phyloP scores from a whole-genome alignment of 2,329 filamentous ascomycete species.

The Capronia coronata region DNA sequence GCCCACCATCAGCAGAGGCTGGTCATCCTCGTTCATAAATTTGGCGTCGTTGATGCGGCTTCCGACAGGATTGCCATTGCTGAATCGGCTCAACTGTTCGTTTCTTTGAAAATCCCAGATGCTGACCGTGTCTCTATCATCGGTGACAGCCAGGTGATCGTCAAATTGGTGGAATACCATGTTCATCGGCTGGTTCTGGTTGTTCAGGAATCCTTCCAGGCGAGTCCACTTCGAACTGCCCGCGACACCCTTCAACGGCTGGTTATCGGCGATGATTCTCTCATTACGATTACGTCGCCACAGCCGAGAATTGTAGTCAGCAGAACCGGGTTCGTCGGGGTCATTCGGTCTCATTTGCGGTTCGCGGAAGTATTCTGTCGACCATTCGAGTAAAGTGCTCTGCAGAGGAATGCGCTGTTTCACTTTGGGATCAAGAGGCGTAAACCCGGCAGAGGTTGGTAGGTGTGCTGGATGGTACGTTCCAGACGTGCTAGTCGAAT shows the following conservation, averaged over 20 bases:
- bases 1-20: slow-evolving; percentile 87
- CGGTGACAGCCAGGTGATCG: slow-evolving; percentile 86
- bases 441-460: slow-evolving; percentile 71
- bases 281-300: slow-evolving; percentile 93
- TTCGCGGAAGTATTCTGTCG: slow-evolving; percentile 93
- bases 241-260: slow-evolving; percentile 84
- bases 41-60: slow-evolving; percentile 91
- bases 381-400: slow-evolving; percentile 89
- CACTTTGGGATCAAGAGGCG: slow-evolving; percentile 48
- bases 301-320: slow-evolving; percentile 89
- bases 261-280: slow-evolving; percentile 81
- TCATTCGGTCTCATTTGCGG: slow-evolving; percentile 97
- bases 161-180: slow-evolving; percentile 98
- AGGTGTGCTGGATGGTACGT: slow-evolving; percentile 69
- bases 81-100: slow-evolving; percentile 72
- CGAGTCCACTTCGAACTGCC: slow-evolving; percentile 82
- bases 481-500: slow-evolving; percentile 59
- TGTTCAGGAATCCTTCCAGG: slow-evolving; percentile 75
- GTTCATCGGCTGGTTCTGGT: slow-evolving; percentile 79
- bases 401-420: slow-evolving; percentile 64
- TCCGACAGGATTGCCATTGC: slow-evolving; percentile 84
- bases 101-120: slow-evolving; percentile 91
- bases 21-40: slow-evolving; percentile 98
- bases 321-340: slow-evolving; percentile 90
- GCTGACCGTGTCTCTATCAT: slow-evolving; percentile 70